Percentiles rank a stretch among this genome's conserved stretches.
These are phyloP conservation scores for Ophiostoma sp. DNA, from an alignment of 2,329 filamentous ascomycete species.

Conservation along the genomic window DNA sequence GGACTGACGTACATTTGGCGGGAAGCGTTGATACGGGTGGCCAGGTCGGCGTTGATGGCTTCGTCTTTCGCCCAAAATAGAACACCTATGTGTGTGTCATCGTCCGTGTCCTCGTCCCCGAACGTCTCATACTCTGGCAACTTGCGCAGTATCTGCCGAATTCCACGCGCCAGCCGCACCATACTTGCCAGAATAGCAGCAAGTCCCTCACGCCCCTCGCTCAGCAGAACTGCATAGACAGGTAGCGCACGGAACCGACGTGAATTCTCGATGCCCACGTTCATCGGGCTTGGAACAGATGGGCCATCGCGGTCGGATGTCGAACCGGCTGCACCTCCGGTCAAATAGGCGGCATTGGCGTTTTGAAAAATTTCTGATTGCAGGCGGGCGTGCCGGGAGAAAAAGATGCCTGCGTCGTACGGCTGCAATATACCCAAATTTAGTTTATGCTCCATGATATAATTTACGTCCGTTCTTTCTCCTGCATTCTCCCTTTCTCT, in stretches of 20 bases:
- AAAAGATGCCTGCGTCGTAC: constrained; percentile 90
- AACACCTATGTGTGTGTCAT: constrained; percentile 65
- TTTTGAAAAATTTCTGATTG: constrained; percentile 73
- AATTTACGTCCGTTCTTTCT: not conserved
- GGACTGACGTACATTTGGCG: constrained; percentile 80
- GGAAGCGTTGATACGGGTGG: constrained; percentile 69
- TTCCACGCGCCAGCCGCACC: constrained; percentile 66
- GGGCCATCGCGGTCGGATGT: constrained; percentile 28
- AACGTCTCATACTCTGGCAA: constrained; percentile 67
- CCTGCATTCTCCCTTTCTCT: not conserved
- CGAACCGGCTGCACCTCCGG: constrained; percentile 24
- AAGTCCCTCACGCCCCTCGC: constrained; percentile 71
- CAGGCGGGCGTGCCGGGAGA: constrained; percentile 63
- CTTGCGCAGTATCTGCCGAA: constrained; percentile 63
- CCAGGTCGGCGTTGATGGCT: constrained; percentile 64
- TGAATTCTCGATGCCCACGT: constrained; percentile 88
- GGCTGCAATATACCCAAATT: constrained; percentile 50
- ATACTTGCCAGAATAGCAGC: constrained; percentile 69
- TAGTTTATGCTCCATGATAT: not conserved
- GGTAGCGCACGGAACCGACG: constrained; percentile 88
- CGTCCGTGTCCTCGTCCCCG: constrained; percentile 47
- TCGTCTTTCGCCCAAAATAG: constrained; percentile 73
- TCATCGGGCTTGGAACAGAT: constrained; percentile 74
- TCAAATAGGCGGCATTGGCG: constrained; percentile 80
- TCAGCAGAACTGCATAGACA: constrained; percentile 75